Percentiles rank a stretch among this genome's conserved stretches.
Conservation (phyloP, 257 asterid genomes). For the Rehmannia glutinosa region DNA sequence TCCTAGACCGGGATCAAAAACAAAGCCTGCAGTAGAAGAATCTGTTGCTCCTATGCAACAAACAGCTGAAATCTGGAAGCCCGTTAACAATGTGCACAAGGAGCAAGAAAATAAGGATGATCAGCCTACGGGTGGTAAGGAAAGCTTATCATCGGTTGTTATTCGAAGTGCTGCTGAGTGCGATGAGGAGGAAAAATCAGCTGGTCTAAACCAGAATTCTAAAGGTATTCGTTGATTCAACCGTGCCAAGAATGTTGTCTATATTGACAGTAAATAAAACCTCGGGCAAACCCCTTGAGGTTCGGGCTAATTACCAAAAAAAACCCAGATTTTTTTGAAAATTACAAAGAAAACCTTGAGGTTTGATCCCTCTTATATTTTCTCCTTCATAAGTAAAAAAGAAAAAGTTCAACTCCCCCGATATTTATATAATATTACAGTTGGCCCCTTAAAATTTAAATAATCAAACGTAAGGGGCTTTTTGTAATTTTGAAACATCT, state of each 20-base stretch:
- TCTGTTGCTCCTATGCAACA: slow-evolving; percentile 23
- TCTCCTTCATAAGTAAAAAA: no score
- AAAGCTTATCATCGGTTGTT: slow-evolving; percentile 40
- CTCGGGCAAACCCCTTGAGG: no score
- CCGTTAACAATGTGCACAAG: slow-evolving; percentile 24
- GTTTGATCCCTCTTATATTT: no score
- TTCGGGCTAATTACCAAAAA: no score
- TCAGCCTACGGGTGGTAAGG: slow-evolving; percentile 24
- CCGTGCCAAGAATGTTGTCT: slow-evolving; percentile 1
- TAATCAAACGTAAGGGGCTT: no score
- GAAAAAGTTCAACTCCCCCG: no score
- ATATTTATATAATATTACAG: no score
- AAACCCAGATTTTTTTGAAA: no score
- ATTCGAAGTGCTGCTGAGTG: slow-evolving; percentile 91
- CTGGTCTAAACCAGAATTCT: slow-evolving; percentile 23
- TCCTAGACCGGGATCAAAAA: slow-evolving; percentile 36
- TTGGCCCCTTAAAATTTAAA: no score
- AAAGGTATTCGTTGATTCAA: slow-evolving; percentile 30
- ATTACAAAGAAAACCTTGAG: no score
- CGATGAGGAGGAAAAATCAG: slow-evolving; percentile 56
- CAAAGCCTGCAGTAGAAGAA: slow-evolving; percentile 22
- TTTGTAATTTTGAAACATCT: no score
- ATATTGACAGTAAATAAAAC: neutral
- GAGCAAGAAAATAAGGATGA: slow-evolving; percentile 39
- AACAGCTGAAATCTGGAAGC: slow-evolving; percentile 35